phyloP scores from a whole-genome alignment of 257 asterid species.

The Nicotiana attenuata region DNA sequence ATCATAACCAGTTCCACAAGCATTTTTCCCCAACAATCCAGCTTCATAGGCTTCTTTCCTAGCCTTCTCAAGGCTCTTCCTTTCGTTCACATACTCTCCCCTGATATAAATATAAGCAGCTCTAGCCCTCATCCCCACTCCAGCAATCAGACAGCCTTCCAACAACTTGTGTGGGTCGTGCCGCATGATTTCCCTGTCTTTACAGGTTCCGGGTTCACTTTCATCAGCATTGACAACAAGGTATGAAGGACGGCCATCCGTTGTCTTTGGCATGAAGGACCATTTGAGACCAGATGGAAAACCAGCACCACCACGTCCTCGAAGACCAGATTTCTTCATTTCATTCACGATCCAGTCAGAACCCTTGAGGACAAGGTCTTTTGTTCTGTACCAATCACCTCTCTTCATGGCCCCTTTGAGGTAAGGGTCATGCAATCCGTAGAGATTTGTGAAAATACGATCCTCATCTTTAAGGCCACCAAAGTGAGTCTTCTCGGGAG shows the following conservation, averaged over 20 bases:
- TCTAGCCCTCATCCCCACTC: constrained; percentile 95
- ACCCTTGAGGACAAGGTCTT: constrained; percentile 88
- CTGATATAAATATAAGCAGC: constrained; percentile 97
- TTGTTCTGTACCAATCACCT: constrained; percentile 97
- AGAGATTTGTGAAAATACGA: constrained; percentile 89
- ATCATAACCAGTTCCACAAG: constrained; percentile 96
- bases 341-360: constrained; percentile 95
- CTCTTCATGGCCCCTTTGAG: constrained; percentile 97
- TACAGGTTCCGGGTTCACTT: constrained; percentile 99
- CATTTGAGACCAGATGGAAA: constrained; percentile 98
- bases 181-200: constrained; percentile 97
- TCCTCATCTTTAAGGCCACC: constrained; percentile 98
- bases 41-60: constrained; percentile 91
- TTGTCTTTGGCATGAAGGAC: constrained; percentile 96
- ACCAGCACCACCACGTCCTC: constrained; percentile 99
- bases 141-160: constrained; percentile 97
- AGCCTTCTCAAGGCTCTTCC: constrained; percentile 78
- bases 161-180: constrained; percentile 97
- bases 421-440: constrained; percentile 89
- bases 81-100: constrained; percentile 95
- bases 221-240: constrained; percentile 99
- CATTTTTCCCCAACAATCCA: constrained; percentile 88
- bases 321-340: constrained; percentile 95
- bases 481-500: constrained; percentile 93
- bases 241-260: constrained; percentile 98